Base-by-base conservation (phyloP, 1,284 basidiomycete species). In the Malassezia sympodialis region DNA sequence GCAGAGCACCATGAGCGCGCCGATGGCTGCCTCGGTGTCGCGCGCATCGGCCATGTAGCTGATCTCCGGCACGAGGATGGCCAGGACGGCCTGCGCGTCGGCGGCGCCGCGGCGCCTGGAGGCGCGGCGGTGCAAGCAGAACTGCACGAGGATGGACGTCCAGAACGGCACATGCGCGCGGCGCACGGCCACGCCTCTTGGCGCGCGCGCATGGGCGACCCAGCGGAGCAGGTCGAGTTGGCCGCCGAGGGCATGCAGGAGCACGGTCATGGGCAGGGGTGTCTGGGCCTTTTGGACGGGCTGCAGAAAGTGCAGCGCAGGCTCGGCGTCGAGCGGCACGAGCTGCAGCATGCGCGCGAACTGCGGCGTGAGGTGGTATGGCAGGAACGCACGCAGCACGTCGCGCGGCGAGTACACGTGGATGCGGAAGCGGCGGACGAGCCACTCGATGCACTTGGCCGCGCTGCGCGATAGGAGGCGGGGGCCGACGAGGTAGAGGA, bases 361-460 rank as follows among this genome's bases (percentile, higher is more conserved):
- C 72, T 96, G 90, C 0, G 87, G 84, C 2, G 93, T 89, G 64
- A 90, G 88, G 69, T 96, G 90, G 73, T 93, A 96, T 0, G 94
- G 94, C 26, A 96, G 76, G 76, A 96, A 96, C 17, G 89, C 79
- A 12, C 84, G 78, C 6, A 98, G 79, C 19, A 91, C 68, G n/a
- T 81, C 80, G 44, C 85, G 80, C 37, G 90, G 80, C 68, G 96
- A 94, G 79, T 96, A 90, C 72, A 96, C 90, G 73, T 96, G 82
- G 34, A 96, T 83, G 69, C 91, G 93, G 76, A 96, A 96, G 53
- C 90, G 80, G 62, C 89, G 79, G 3, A 98, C 88, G 23, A 98
- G 82, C 93, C 93, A 99, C 73, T 99, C 93, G 30, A 99, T 72
- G n/a, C 88, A 82, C 75, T 87, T 90, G 35, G 84, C 85, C 0